Evolutionary conservation across 345 rosid genomes (phyloP), one percentile per base, ranked within the genome.

Genomic region (Citropsis articulata): DNA sequence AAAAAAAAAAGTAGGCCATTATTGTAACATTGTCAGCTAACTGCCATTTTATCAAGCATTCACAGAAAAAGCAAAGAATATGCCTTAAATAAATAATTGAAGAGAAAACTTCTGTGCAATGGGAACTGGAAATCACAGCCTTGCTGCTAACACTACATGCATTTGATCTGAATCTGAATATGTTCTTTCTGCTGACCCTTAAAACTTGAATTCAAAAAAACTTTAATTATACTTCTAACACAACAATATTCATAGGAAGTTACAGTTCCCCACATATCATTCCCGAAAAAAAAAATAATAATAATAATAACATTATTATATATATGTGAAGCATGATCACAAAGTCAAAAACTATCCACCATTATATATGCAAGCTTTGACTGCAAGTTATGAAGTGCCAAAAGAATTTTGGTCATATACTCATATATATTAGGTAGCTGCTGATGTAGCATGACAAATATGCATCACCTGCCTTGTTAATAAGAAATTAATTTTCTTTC

Each of bases 41-140:
- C 50, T 33, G 3, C 53, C 71, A 35, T 50, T 50, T 75, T 8
- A 35, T 7, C 72, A 50, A 45, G 61, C 31, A 30, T 75, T 50
- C 33, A 66, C 48, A 75, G 24, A 40, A 2, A 25, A 56, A 60
- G 60, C 42, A 40, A 35, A 60, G 27, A 18, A n/a, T 7, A 71
- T 53, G 36, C 55, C 57, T 70, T 72, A 36, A 31, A 63, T 53
- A 5, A 71, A 77, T 75, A 36, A 75, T 70, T 80, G 83, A 75
- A 61, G 79, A 66, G 42, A 48, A 38, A 72, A 12, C 40, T 71
- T 60, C 60, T 48, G 21, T 48, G 38, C 60, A 27, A n/a, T 35
- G 53, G 71, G 25, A 67, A 42, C 53, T 40, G 21, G 38, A 38
- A n/a, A 68, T 3, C 71, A 10, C 13, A 35, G 30, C 9, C 24